These are phyloP conservation scores for Hordeum marinum DNA, from an alignment of 176 grass and related monocot genomes.

Conservation along the genomic window DNA sequence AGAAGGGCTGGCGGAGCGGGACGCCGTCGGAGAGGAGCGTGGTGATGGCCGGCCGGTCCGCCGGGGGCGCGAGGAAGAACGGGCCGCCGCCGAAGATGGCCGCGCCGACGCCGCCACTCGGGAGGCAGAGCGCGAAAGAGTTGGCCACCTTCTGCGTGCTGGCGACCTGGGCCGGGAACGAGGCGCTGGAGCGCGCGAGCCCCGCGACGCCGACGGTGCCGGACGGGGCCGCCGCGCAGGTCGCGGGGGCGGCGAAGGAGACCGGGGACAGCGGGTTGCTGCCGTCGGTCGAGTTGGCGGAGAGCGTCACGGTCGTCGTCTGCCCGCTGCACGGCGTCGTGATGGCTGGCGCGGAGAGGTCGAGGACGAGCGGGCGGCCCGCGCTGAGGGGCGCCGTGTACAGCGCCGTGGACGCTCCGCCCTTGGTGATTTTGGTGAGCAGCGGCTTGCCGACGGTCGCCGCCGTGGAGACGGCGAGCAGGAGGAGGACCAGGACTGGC, in stretches of 20 bases:
- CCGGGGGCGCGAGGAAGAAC: constrained; percentile 20
- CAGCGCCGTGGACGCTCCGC: constrained; percentile 1
- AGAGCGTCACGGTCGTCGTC: constrained; percentile 18
- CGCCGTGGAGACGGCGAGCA: background rate
- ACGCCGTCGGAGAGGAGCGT: background rate
- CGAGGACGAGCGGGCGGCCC: constrained; percentile 31
- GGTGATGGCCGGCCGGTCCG: background rate
- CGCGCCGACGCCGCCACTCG: constrained; percentile 34
- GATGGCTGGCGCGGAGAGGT: constrained; percentile 40
- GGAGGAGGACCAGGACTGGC: background rate
- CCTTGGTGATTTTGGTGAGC: constrained; percentile 35
- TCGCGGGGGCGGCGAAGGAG: constrained; percentile 21
- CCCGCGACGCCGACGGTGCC: constrained; percentile 46
- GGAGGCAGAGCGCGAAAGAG: constrained; percentile 72
- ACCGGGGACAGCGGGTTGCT: constrained; percentile 34
- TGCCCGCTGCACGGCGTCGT: background rate
- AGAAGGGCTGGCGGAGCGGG: constrained; percentile 8
- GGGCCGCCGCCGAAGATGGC: constrained; percentile 52
- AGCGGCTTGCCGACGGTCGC: constrained; percentile 21
- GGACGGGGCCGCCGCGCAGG: constrained; percentile 33
- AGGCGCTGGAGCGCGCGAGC: constrained; percentile 26
- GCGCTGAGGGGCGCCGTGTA: constrained; percentile 22
- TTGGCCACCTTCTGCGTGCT: constrained; percentile 35
- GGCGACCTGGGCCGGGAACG: constrained; percentile 42
- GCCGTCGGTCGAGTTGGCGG: constrained; percentile 58